Percentiles rank a stretch among this genome's conserved stretches.
These are phyloP conservation scores for Leccinum subtestaceum DNA, from an alignment of 768 basidiomycete species.

Conservation along the genomic window DNA sequence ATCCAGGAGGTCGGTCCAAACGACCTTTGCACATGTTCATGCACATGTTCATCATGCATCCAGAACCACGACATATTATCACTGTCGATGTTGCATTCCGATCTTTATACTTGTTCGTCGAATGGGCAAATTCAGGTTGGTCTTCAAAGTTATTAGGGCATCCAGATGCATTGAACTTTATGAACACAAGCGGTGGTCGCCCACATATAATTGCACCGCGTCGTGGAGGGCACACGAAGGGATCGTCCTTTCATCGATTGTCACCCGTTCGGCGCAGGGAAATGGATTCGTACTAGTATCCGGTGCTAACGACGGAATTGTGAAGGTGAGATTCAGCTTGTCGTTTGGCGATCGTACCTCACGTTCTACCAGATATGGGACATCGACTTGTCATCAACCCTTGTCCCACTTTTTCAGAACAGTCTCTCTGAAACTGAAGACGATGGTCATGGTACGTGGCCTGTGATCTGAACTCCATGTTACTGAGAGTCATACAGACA, in stretches of 20 bases:
- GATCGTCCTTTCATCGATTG: slow-evolving; percentile 77
- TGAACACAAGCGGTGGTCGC: slow-evolving; percentile 65
- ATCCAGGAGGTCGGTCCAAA: slow-evolving; percentile 63
- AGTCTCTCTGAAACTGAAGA: slow-evolving; percentile 11
- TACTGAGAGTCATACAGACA: slow-evolving; percentile 42
- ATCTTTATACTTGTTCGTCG: slow-evolving; percentile 65
- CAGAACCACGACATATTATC: slow-evolving; percentile 81
- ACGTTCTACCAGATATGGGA: slow-evolving; percentile 50
- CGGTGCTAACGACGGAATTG: slow-evolving; percentile 80
- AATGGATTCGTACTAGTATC: slow-evolving; percentile 51
- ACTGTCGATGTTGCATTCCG: slow-evolving; percentile 64
- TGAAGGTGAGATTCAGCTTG: slow-evolving; percentile 56
- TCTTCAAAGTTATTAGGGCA: neutral
- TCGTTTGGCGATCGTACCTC: neutral
- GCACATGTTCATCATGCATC: neutral
- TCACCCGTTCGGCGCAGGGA: slow-evolving; percentile 38
- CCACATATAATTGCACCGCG: slow-evolving; percentile 80
- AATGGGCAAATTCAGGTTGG: slow-evolving; percentile 68
- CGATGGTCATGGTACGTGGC: slow-evolving; percentile 22
- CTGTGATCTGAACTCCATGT: neutral
- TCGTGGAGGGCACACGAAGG: slow-evolving; percentile 81
- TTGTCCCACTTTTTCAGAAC: neutral
- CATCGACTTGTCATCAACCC: slow-evolving; percentile 29
- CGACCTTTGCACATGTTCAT: neutral
- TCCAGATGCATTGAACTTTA: neutral